Conservation (phyloP, 2,329 filamentous ascomycete genomes). For the Neurospora sp. region DNA sequence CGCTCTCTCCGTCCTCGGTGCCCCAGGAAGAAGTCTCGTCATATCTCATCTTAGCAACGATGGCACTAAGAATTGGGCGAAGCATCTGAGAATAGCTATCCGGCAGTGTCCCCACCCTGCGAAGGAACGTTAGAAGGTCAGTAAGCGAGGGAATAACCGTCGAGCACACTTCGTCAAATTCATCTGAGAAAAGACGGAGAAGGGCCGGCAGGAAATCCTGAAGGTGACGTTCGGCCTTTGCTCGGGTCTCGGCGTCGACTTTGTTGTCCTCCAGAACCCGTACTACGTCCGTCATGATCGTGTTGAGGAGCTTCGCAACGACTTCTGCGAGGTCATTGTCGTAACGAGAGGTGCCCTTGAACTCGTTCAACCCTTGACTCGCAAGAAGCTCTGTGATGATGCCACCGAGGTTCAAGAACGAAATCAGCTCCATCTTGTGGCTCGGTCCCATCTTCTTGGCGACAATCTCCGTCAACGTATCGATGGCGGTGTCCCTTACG, state of each 20-base stretch:
- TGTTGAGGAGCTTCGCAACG: conserved; percentile 92
- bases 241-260: conserved; percentile 52
- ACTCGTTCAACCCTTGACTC: conserved; percentile 70
- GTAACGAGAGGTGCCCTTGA: conserved; percentile 73
- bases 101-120: conserved; percentile 67
- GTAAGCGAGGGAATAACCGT: conserved; percentile 89
- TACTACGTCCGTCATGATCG: conserved; percentile 75
- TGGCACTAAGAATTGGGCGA: conserved; percentile 78
- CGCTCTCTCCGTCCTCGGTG: conserved; percentile 85
- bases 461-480: conserved; percentile 91
- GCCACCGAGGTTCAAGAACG: conserved; percentile 76
- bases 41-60: conserved; percentile 93
- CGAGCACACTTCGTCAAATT: conserved; percentile 96
- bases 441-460: conserved; percentile 94
- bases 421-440: conserved; percentile 91
- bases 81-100: conserved; percentile 72
- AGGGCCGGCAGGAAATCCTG: conserved; percentile 78
- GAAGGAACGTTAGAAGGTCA: conserved; percentile 82
- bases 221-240: conserved; percentile 71
- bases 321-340: conserved; percentile 93
- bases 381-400: conserved; percentile 79
- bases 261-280: conserved; percentile 65
- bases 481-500: conserved; percentile 82
- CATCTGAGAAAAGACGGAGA: conserved; percentile 90
- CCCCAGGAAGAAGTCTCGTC: conserved; percentile 93